Evolutionary conservation across 2,329 filamentous ascomycete species (phyloP).

Genomic region (Tolypocladium inflatum): DNA sequence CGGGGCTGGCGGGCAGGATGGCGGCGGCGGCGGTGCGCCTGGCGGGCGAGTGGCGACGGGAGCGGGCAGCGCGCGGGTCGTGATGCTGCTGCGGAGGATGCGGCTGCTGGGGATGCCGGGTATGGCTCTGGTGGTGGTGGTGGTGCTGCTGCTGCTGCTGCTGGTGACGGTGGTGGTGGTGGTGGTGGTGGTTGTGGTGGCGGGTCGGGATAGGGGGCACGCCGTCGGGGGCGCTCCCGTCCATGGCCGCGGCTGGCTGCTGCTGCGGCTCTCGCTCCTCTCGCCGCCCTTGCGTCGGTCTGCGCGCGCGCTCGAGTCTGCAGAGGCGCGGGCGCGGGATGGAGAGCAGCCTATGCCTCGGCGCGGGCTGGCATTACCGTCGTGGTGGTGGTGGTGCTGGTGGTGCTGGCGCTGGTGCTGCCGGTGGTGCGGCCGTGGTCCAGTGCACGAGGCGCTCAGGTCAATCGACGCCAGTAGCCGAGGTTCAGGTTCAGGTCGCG

Average conservation of each 20-base stretch:
- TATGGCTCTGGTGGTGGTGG: neutral
- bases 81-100: constrained; percentile 1
- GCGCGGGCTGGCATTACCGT: neutral
- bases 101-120: neutral
- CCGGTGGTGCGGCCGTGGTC: neutral
- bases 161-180: neutral
- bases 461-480: no score
- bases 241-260: neutral
- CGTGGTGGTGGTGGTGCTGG: neutral
- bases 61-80: constrained; percentile 2
- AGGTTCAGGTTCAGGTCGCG: neutral
- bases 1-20: constrained; percentile 46
- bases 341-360: neutral
- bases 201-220: constrained; percentile 22
- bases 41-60: constrained; percentile 6
- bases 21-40: constrained; percentile 5
- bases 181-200: constrained; percentile 1
- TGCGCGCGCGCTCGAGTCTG: neutral
- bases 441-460: no score
- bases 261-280: neutral
- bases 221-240: constrained; percentile 8
- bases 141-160: neutral
- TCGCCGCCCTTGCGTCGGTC: neutral
- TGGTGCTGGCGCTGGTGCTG: neutral
- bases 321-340: neutral